These are phyloP conservation scores for Leonotis leonurus DNA, from an alignment of 257 asterid species.

Conservation along the genomic window DNA sequence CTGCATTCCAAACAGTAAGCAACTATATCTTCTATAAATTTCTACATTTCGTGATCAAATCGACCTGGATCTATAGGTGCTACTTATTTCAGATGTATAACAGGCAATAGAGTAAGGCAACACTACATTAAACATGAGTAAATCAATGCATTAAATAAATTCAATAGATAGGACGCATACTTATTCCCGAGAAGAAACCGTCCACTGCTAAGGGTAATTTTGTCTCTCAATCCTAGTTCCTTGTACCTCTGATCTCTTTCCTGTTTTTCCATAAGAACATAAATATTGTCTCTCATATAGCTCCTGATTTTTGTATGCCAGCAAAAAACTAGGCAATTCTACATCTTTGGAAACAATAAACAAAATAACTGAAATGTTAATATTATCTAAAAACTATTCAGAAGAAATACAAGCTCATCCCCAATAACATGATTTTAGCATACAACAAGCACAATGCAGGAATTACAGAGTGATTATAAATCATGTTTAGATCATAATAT, in stretches of 20 bases:
- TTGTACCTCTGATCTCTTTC: constrained; percentile 95
- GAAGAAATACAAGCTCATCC: neutral
- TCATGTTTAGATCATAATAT: no score
- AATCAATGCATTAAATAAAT: constrained; percentile 7
- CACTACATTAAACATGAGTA: constrained; percentile 4
- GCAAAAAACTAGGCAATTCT: constrained; percentile 4
- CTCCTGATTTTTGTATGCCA: neutral
- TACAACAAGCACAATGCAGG: neutral
- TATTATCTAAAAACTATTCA: neutral
- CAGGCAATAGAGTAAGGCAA: no score
- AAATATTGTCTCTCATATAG: neutral
- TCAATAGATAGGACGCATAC: constrained; percentile 34
- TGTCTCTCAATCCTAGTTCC: constrained; percentile 93
- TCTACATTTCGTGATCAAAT: neutral
- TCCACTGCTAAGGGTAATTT: constrained; percentile 95
- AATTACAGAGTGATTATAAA: neutral
- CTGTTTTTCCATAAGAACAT: constrained; percentile 25
- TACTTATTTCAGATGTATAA: no score
- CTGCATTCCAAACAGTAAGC: no score
- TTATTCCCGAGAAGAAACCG: constrained; percentile 90
- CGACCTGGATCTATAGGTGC: neutral
- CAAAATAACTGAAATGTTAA: neutral
- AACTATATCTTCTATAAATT: no score
- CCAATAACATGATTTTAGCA: neutral
- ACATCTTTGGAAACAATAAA: constrained; percentile 3